Evolutionary conservation across 306 rosid genomes (phyloP).

Genomic region (Prosopis cineraria): DNA sequence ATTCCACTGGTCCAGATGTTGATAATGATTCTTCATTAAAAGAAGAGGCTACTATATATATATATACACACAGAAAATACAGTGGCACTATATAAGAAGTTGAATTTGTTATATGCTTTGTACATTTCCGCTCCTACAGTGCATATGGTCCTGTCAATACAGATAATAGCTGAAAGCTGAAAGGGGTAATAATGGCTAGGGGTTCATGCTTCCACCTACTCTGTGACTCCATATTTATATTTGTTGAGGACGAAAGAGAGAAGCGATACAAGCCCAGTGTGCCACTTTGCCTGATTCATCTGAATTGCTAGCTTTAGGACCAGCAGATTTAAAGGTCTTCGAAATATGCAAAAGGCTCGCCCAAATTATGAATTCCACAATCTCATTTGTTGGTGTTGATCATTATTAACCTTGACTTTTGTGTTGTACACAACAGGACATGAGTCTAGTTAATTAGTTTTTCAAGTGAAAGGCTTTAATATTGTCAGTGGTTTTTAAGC

Average conservation of each 20-base stretch:
- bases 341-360: neutral
- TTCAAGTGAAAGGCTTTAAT: neutral
- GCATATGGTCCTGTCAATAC: constrained; percentile 16
- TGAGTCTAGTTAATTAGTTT: neutral
- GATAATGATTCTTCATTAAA: constrained; percentile 28
- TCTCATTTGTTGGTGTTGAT: neutral
- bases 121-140: neutral
- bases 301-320: constrained; percentile 26
- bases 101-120: neutral
- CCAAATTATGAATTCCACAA: neutral
- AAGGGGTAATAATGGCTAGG: constrained; percentile 20
- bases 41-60: constrained; percentile 11
- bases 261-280: constrained; percentile 1
- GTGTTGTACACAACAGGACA: neutral
- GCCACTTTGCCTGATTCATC: constrained; percentile 11
- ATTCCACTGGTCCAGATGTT: neutral
- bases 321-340: neutral
- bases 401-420: constrained; percentile 13
- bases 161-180: constrained; percentile 18
- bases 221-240: constrained; percentile 20
- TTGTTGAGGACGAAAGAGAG: neutral
- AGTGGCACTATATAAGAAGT: neutral
- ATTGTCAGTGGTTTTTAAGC: neutral
- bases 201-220: constrained; percentile 24
- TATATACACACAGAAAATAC: neutral